Evolutionary conservation across 306 rosid species (phyloP), one percentile per base, ranked within the genome.

Genomic region (Albizia julibrissin): DNA sequence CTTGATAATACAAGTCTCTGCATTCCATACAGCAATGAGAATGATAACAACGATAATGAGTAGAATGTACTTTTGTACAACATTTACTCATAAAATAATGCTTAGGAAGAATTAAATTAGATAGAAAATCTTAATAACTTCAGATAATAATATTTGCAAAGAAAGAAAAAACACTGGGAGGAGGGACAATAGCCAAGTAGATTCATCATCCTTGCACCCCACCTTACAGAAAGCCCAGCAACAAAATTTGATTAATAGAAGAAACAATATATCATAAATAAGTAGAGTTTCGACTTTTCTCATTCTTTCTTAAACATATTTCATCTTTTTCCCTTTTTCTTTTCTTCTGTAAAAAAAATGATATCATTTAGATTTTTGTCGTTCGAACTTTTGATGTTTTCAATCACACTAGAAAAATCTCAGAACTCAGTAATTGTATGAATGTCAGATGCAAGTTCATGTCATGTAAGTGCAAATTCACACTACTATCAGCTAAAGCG

Each of bases 1-100:
- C 89, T 80, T 59, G 82, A 76, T 26, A 76, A 66, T 69, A 78
- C 72, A 81, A 68, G 82, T 85, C 86, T 87, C 98, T 94, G 83
- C 18, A 78, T 27, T 70, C 37, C 87, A 76, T 31, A 79, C 40
- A 67, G 34, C 21, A 73, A 79, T 70, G 58, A 84, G 47, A 79
- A 77, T 75, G 79, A 42, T 27, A 26, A 34, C 65, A 58, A 21
- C 6, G 6, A 70, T 42, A 42, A 77, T 46, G 10, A 47, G 72
- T 15, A 39, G 74, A 15, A 16, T 37, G 78, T 21, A 37, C 46
- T 66, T 33, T 81, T 72, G 22, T n/a, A 19, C 24, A 39, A 26
- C 8, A 26, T 18, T 33, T 56, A 8, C 29, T 56, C 65, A 73
- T 71, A 34, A 46, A 69, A 46, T 37, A 75, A 52, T 33, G 49